Conservation (phyloP, 179 eudicot species). For the Amaranthus tricolor region DNA sequence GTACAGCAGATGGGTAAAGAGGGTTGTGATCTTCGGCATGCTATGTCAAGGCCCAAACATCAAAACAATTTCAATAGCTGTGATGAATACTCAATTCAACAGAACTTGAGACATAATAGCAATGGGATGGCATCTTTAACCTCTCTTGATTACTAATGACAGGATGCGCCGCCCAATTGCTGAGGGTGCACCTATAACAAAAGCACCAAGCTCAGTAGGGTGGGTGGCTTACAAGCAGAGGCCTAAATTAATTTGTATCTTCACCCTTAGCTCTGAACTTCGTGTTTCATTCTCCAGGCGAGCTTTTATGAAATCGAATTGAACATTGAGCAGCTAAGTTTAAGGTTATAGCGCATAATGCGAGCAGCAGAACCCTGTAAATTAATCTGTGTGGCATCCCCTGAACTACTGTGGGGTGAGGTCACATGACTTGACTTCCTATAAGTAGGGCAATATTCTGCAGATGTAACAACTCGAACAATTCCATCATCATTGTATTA, state of each 20-base stretch:
- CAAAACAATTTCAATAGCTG: conserved; percentile 36
- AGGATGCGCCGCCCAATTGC: conserved; percentile 2
- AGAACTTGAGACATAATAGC: conserved; percentile 41
- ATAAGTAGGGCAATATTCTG: conserved; percentile 4
- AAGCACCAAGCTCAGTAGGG: not conserved
- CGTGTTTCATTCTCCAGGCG: not conserved
- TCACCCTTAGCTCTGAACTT: conserved; percentile 8
- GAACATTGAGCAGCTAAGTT: conserved; percentile 25
- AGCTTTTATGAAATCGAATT: not conserved
- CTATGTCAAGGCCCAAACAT: conserved; percentile 43
- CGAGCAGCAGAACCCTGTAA: conserved; percentile 24
- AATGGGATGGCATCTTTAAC: conserved; percentile 60
- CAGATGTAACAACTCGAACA: conserved; percentile 15
- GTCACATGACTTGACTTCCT: conserved; percentile 13
- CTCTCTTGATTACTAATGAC: conserved; percentile 56
- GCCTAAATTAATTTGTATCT: conserved; percentile 9
- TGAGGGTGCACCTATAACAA: not conserved
- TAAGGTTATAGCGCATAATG: conserved; percentile 24
- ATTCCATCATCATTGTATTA: conserved; percentile 19
- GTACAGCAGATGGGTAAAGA: conserved; percentile 91
- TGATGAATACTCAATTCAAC: conserved; percentile 44
- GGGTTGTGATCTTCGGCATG: conserved; percentile 57
- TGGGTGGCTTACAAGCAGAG: conserved; percentile 5
- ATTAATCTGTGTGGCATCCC: conserved; percentile 18
- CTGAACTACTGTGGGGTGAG: conserved; percentile 18